These are phyloP conservation scores for Termitomyces sp. DNA, from an alignment of 768 basidiomycete species.

Conservation along the genomic window DNA sequence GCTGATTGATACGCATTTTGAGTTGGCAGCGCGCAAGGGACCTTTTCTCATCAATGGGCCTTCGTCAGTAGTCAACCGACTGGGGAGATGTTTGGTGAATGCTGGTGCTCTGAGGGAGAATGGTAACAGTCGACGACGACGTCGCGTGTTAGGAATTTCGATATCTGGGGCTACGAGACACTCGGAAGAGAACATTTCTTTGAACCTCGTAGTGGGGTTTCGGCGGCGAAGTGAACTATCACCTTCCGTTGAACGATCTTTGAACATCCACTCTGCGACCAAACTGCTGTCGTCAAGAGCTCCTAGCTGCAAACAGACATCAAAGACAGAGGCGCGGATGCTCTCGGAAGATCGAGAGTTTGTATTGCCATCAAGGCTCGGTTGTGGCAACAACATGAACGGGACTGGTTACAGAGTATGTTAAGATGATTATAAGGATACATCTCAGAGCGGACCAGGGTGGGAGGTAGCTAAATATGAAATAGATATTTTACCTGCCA, in stretches of 20 bases:
- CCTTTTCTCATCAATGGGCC: background rate
- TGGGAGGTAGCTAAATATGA: too few relatives aligned
- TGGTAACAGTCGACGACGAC: conserved; percentile 1
- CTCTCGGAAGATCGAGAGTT: background rate
- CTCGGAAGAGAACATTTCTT: conserved; percentile 13
- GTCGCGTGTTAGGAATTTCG: background rate
- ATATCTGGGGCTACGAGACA: background rate
- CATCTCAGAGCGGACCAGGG: too few relatives aligned
- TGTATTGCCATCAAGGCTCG: background rate
- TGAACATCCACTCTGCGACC: conserved; percentile 29
- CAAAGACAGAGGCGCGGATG: conserved; percentile 25
- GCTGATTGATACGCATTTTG: conserved; percentile 4
- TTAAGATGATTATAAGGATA: too few relatives aligned
- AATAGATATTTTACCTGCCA: too few relatives aligned
- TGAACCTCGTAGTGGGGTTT: conserved; percentile 11
- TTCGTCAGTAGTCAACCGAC: background rate
- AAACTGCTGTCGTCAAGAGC: conserved; percentile 26
- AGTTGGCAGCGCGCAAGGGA: background rate
- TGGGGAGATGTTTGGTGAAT: conserved; percentile 1
- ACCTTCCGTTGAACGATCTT: conserved; percentile 14
- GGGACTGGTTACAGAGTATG: background rate
- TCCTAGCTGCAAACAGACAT: conserved; percentile 27
- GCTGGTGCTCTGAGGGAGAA: conserved; percentile 7
- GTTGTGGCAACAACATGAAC: background rate
- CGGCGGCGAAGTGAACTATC: background rate